Evolutionary conservation across 1,284 basidiomycete genomes (phyloP).

Genomic region (Malassezia cuniculi): DNA sequence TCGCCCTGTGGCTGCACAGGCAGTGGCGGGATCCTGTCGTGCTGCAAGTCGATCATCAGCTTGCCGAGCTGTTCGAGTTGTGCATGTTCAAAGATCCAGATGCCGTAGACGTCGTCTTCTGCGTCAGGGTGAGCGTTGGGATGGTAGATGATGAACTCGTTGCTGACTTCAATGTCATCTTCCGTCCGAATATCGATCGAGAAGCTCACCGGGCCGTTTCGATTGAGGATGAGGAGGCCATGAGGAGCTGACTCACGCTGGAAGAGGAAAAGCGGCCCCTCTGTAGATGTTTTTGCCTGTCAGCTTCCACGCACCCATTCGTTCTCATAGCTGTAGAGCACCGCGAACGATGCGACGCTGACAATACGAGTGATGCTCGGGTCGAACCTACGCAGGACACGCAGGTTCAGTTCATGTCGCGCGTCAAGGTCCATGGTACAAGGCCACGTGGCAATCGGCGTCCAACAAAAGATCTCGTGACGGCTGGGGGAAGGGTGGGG

Average conservation of each 20-base stretch:
- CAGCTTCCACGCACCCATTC: slow-evolving; percentile 31
- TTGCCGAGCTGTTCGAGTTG: slow-evolving; percentile 56
- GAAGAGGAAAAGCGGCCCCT: slow-evolving; percentile 78
- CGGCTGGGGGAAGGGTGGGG: too few species aligned
- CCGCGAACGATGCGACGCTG: slow-evolving; percentile 69
- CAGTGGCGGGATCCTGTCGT: slow-evolving; percentile 16
- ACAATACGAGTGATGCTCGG: slow-evolving; percentile 65
- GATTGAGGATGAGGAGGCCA: slow-evolving; percentile 74
- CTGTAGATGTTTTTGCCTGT: slow-evolving; percentile 71
- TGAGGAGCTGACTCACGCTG: slow-evolving; percentile 50
- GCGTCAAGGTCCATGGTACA: slow-evolving; percentile 17
- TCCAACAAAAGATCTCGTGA: too few species aligned
- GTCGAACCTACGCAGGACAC: slow-evolving; percentile 66
- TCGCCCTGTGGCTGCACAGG: not conserved
- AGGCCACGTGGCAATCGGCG: too few species aligned
- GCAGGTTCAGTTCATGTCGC: slow-evolving; percentile 54
- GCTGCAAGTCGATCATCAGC: slow-evolving; percentile 27
- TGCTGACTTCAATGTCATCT: slow-evolving; percentile 57
- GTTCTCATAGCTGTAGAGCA: slow-evolving; percentile 43
- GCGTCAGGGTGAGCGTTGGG: slow-evolving; percentile 47
- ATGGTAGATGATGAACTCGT: slow-evolving; percentile 60
- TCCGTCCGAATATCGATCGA: slow-evolving; percentile 63
- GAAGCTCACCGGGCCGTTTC: slow-evolving; percentile 72
- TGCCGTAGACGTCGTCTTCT: slow-evolving; percentile 52
- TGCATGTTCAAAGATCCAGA: slow-evolving; percentile 66